Base-by-base conservation (phyloP, 257 asterid genomes). In the Capsicum chinense region DNA sequence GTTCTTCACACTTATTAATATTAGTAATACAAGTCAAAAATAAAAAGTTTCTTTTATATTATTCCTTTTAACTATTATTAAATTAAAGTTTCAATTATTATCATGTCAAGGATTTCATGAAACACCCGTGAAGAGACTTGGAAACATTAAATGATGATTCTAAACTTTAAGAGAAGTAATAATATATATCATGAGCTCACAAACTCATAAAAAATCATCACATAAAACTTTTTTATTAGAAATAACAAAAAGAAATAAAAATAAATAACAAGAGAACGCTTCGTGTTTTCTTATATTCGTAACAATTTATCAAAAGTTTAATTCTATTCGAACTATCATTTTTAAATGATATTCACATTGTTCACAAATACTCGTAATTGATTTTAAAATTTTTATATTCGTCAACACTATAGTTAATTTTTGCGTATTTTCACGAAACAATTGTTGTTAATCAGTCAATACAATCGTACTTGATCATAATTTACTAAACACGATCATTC, bases 121-220 rank as follows among this genome's bases (percentile, higher is more conserved):
- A 76, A 52, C 63, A 76, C 63, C 81, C 48, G 48, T 76, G 81
- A 76, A 76, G 62, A 13, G 47, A 21, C 26, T 76, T 52, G 81
- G 8, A 52, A 76, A 14, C 48, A 52, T 26, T 76, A 54, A 63
- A 78, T 14, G 64, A 78, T 26, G 5, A 52, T 52, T 50, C 47
- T 1, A 76, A 26, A 26, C 64, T 52, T 54, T 26, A 76, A 76
- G 26, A 15, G 6, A 26, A 76, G 21, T 50, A 74, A 37, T 37
- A 64, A 64, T 48, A 48, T 62, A 26, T 5, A 15, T 68, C 33
- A 37, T 68, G 13, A 67, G 3, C 74, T 35, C 74, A 67, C 19
- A 66, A 26, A 26, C 39, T 21, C 70, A 63, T 63, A 63, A 63
- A 26, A 26, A 63, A 42, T 11, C 44, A 26, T 0, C 70, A 63